Conservation (phyloP, 495 filamentous ascomycete species). For the Trichoderma gamsii region DNA sequence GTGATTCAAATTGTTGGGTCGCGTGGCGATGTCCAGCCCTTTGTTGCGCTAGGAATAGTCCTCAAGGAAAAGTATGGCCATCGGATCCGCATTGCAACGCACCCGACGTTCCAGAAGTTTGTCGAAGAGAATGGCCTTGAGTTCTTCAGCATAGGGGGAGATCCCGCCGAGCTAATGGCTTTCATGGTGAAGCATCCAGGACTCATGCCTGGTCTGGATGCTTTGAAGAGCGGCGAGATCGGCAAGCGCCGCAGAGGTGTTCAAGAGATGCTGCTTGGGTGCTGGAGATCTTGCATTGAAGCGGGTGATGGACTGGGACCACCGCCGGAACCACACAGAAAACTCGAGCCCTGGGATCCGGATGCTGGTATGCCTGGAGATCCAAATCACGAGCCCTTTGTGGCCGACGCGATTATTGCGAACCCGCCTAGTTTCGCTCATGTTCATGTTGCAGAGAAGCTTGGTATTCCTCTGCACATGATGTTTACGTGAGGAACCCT, state of each 20-base stretch:
- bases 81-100: slow-evolving; percentile 63
- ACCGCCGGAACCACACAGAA: slow-evolving; percentile 18
- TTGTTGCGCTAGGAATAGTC: slow-evolving; percentile 63
- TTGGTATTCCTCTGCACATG: slow-evolving; percentile 59
- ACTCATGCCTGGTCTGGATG: slow-evolving; percentile 58
- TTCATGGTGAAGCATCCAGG: slow-evolving; percentile 80
- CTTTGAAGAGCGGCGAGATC: slow-evolving; percentile 61
- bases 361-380: slow-evolving; percentile 21
- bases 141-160: slow-evolving; percentile 67
- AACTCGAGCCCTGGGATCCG: slow-evolving; percentile 22
- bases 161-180: slow-evolving; percentile 70
- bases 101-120: slow-evolving; percentile 61
- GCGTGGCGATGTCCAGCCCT: slow-evolving; percentile 72
- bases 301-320: slow-evolving; percentile 34
- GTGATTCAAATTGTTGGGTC: slow-evolving; percentile 77
- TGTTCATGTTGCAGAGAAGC: slow-evolving; percentile 58
- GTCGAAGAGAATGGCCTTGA: slow-evolving; percentile 60
- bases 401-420: slow-evolving; percentile 69
- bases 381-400: slow-evolving; percentile 40
- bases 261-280: slow-evolving; percentile 55
- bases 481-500: slow-evolving; percentile 46
- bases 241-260: slow-evolving; percentile 53
- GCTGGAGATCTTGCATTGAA: slow-evolving; percentile 57
- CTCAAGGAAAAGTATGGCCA: slow-evolving; percentile 64
- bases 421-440: slow-evolving; percentile 64